Percentiles rank a stretch among this genome's conserved stretches.
These are phyloP conservation scores for Prunus dulcis DNA, from an alignment of 306 rosid species.

Conservation along the genomic window DNA sequence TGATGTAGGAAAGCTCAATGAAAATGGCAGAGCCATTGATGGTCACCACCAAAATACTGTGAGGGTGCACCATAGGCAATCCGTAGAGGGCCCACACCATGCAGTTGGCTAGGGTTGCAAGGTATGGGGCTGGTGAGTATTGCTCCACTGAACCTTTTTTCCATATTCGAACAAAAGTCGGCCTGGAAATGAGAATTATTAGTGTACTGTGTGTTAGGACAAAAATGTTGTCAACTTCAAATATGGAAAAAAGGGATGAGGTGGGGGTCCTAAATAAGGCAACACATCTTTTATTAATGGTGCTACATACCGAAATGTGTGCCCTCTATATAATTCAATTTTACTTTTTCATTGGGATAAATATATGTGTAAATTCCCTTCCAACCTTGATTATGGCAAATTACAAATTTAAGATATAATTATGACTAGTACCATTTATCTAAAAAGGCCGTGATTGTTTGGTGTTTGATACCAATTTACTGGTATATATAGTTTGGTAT, in stretches of 20 bases:
- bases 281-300: not conserved
- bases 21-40: slow-evolving; percentile 60
- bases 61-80: slow-evolving; percentile 67
- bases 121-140: slow-evolving; percentile 73
- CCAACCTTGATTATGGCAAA: not conserved
- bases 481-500: not conserved
- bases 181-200: slow-evolving; percentile 32
- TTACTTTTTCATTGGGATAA: not conserved
- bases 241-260: not conserved
- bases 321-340: not conserved
- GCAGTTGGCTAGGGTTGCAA: slow-evolving; percentile 81
- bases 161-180: slow-evolving; percentile 69
- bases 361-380: not conserved
- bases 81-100: slow-evolving; percentile 84
- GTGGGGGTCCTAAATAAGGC: not conserved
- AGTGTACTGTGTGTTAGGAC: not conserved
- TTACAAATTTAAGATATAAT: not conserved
- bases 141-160: slow-evolving; percentile 76
- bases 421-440: not conserved
- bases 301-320: not conserved
- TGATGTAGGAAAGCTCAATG: slow-evolving; percentile 54
- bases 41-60: slow-evolving; percentile 61
- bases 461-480: not conserved
- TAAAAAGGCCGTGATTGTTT: not conserved
- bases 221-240: not conserved